These are phyloP conservation scores for Jackrogersella minutella DNA, from an alignment of 495 filamentous ascomycete species.

Conservation along the genomic window DNA sequence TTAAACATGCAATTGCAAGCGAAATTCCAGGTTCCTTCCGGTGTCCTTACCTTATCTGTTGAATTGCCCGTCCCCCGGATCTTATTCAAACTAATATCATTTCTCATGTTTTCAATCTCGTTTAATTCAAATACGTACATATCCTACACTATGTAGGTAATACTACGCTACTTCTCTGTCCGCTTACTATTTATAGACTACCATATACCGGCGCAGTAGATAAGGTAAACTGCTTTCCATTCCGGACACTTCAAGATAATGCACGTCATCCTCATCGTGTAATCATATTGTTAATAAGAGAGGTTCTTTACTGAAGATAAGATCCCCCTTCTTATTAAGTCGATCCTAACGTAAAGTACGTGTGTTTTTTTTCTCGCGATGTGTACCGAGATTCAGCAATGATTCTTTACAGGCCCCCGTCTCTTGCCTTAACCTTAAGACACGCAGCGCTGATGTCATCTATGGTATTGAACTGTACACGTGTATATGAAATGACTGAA, in stretches of 20 bases:
- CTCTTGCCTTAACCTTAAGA: slow-evolving; percentile 6
- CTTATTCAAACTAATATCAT: slow-evolving; percentile 29
- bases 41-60: background rate
- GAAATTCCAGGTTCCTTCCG: background rate
- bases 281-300: background rate
- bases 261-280: slow-evolving; percentile 32
- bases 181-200: slow-evolving; percentile 24
- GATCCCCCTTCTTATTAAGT: too few species aligned
- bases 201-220: background rate
- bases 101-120: slow-evolving; percentile 30
- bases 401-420: background rate
- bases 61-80: background rate
- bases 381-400: slow-evolving; percentile 5
- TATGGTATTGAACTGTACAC: slow-evolving; percentile 2
- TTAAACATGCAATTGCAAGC: background rate
- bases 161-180: background rate
- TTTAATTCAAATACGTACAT: slow-evolving; percentile 16
- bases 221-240: slow-evolving; percentile 13
- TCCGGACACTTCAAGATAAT: slow-evolving; percentile 14
- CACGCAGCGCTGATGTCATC: slow-evolving; percentile 27
- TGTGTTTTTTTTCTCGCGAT: background rate
- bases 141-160: too few species aligned
- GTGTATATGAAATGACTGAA: slow-evolving; percentile 14
- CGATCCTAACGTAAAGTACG: too few species aligned
- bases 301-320: too few species aligned